phyloP scores from a whole-genome alignment of 1,284 basidiomycete genomes.

The Trichosporon sp. region DNA sequence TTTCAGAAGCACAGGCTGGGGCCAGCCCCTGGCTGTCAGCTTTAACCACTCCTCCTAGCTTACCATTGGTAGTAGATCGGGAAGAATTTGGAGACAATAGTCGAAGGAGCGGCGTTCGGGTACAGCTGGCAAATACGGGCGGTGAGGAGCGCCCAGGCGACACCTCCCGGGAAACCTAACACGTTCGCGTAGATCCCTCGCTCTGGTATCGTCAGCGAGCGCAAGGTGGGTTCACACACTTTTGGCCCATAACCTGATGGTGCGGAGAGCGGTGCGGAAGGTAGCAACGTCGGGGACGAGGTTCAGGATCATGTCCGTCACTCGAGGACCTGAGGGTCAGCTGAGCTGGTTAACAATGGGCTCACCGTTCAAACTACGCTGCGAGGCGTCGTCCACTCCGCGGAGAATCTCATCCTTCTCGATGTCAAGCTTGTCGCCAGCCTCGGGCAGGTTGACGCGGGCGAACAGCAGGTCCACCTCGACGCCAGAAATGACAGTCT shows the following conservation, averaged over 20 bases:
- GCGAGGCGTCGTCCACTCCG: conserved; percentile 90
- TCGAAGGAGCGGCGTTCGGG: conserved; percentile 88
- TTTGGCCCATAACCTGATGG: conserved; percentile 98
- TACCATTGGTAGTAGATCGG: conserved; percentile 96
- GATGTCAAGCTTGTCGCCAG: conserved; percentile 86
- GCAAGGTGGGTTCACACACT: conserved; percentile 55
- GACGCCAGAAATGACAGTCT: conserved; percentile 83
- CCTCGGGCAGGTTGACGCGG: conserved; percentile 48
- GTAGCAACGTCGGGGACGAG: conserved; percentile 92
- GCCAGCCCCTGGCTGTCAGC: conserved; percentile 73
- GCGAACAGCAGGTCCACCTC: conserved; percentile 94
- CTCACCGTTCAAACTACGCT: conserved; percentile 87
- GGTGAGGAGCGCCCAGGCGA: conserved; percentile 97
- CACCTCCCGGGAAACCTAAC: conserved; percentile 95
- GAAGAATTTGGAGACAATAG: conserved; percentile 94
- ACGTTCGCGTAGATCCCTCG: conserved; percentile 98
- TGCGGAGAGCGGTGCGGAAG: conserved; percentile 88
- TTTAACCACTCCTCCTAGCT: conserved; percentile 35
- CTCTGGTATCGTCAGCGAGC: conserved; percentile 53
- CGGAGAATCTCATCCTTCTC: conserved; percentile 86
- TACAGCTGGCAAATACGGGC: conserved; percentile 98
- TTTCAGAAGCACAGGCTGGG: conserved; percentile 91
- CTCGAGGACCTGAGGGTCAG: conserved; percentile 69
- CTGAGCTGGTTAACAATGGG: conserved; percentile 8
- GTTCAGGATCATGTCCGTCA: conserved; percentile 92